Evolutionary conservation across 768 basidiomycete species (phyloP), one percentile per base, ranked within the genome.

Genomic region (Hortiboletus campestris): DNA sequence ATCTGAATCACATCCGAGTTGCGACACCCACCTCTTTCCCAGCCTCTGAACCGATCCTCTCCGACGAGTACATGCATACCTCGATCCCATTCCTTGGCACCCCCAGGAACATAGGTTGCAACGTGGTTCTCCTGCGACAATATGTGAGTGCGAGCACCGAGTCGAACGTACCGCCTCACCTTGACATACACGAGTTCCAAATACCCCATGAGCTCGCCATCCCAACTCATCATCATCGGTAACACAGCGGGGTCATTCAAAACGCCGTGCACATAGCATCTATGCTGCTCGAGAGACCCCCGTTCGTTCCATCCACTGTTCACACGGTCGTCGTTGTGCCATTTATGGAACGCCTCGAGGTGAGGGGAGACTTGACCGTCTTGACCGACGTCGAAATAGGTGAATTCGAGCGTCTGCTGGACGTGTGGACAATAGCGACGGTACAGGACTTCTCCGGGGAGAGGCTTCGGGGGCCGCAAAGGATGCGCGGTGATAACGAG

Each of bases 271-370:
- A 80, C 49, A 52, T 82, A 82, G 35, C 63, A 59, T n/a, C 72
- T 61, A 55, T 81, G 80, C 47, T 74, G 64, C 57, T 78, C 75
- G 28, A 78, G 59, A n/a, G 70, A 64, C 0, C 80, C 80, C 16
- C 64, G 57, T 61, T 82, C 79, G 19, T 72, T 72, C 80, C 80
- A 82, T 6, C 72, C 78, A 3, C 55, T 61, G 51, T 75, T 76
- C 10, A 82, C 76, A 9, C 79, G 74, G n/a, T 74, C 74, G 46
- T 70, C 68, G 54, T 82, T 82, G 45, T 81, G 80, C 80, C 80
- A 81, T 46, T 63, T 67, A 46, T 78, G 74, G 64, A 79, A 81
- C 16, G 75, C 70, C 6, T 72, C 74, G 53, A 82, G 66, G 51
- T 81, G 79, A 32, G 55, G 60, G 7, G 58, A 56, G 22, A 47